Base-by-base conservation (phyloP, 106 monocot genomes). In the Cymbidium sinense region DNA sequence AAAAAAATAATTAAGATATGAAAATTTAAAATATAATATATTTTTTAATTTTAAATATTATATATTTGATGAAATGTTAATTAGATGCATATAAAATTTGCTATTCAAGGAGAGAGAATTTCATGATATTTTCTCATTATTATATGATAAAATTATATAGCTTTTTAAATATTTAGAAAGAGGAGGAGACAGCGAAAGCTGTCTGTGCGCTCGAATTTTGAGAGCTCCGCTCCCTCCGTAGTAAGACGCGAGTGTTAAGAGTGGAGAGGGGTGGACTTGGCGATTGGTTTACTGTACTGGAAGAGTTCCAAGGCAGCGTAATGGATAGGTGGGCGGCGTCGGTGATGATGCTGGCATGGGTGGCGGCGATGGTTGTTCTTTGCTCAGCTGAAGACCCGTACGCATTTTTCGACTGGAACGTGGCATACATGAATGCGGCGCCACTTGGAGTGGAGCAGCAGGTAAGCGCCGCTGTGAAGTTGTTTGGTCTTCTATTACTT, bases 371-470 rank as follows among this genome's bases (percentile, higher is more conserved):
- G 67, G 13, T 4, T 17, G 30, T 67, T 67, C 31, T 30, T 58
- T 58, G 67, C 33, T 67, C 67, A 17, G 67, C 31, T 12, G 67
- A 1, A 30, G 67, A 67, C 33, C 67, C 67, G 13, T 67, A 30
- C 67, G 67, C 67, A 17, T 67, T 33, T 33, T 67, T 67, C 30
- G 67, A 67, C 67, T 67, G 67, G 67, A 67, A 67, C 17, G 67
- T 67, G 30, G 67, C 9, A 4, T 67, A 67, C 31, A 67, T 67
- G 30, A 67, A 67, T 33, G 67, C 67, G 13, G 31, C 67, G 11
- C 67, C 67, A 8, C 67, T 67, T 12, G 67, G 67, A 67, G 67
- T 67, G 31, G 67, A 67, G 67, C n/a, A n/a, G n/a, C 67, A 67
- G 67, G 67, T 67, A 2, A 17, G 47, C 17, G 47, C 47, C 17